Conservation (phyloP, 2,329 filamentous ascomycete genomes). For the Monascus ruber region DNA sequence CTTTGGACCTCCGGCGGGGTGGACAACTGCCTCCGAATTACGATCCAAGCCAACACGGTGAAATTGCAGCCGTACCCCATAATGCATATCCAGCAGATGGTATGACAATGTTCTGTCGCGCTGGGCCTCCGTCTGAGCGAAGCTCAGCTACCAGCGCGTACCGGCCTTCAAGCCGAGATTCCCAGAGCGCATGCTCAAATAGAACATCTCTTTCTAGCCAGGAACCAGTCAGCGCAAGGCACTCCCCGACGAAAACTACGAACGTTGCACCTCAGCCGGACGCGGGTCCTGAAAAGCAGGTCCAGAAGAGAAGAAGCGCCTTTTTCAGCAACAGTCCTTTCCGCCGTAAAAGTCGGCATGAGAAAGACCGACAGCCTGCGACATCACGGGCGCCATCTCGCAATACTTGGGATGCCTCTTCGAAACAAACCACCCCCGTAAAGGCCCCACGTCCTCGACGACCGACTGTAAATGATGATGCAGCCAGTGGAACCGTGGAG, state of each 20-base stretch:
- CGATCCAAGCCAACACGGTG: constrained; percentile 49
- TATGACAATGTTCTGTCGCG: constrained; percentile 93
- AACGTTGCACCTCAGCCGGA: constrained; percentile 31
- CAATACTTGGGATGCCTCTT: constrained; percentile 42
- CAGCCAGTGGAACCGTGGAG: constrained; percentile 55
- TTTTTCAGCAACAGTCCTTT: constrained; percentile 95
- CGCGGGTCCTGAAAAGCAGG: constrained; percentile 50
- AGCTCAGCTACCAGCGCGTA: constrained; percentile 57
- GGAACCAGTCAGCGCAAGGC: constrained; percentile 62
- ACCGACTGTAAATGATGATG: constrained; percentile 10
- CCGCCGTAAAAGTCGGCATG: constrained; percentile 74
- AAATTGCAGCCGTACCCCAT: constrained; percentile 63
- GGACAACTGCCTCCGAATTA: constrained; percentile 35
- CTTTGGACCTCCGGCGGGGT: constrained; percentile 28
- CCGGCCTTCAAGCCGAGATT: constrained; percentile 73
- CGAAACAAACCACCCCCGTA: constrained; percentile 33
- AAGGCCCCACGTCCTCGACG: constrained; percentile 25
- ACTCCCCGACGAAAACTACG: constrained; percentile 58
- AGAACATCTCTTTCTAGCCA: constrained; percentile 80
- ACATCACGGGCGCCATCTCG: constrained; percentile 31
- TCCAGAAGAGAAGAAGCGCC: constrained; percentile 61
- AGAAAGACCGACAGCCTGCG: constrained; percentile 45
- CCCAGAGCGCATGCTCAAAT: constrained; percentile 81
- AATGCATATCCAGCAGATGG: constrained; percentile 91
- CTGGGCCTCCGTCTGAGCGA: constrained; percentile 57